Conservation (phyloP, 2,329 filamentous ascomycete genomes). For the Botryotinia convoluta region DNA sequence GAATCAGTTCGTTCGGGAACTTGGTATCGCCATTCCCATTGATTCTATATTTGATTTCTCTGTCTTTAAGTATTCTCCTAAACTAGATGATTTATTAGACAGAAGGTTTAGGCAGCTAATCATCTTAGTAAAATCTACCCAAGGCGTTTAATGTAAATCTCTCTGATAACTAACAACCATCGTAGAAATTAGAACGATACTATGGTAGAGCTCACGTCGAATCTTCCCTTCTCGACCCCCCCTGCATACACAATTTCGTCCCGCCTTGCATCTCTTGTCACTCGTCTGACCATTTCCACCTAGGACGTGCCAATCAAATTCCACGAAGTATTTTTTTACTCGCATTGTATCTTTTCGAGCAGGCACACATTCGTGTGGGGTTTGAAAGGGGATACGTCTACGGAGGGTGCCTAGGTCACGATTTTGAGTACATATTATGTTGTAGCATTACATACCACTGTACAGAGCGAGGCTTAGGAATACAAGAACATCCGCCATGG, state of each 20-base stretch:
- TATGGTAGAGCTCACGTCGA: too few species aligned
- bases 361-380: accelerated
- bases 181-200: too few species aligned
- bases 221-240: too few species aligned
- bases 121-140: too few species aligned
- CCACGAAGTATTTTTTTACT: neutral
- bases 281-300: too few species aligned
- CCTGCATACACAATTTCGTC: too few species aligned
- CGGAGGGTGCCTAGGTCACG: accelerated
- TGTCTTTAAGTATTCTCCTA: neutral
- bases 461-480: neutral
- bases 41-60: neutral
- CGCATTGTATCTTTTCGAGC: neutral
- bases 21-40: accelerated
- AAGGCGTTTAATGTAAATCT: too few species aligned
- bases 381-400: accelerated
- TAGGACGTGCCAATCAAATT: too few species aligned
- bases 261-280: too few species aligned
- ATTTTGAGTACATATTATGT: neutral
- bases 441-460: neutral
- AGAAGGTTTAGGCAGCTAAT: too few species aligned
- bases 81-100: neutral
- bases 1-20: accelerated
- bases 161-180: too few species aligned
- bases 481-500: too few species aligned